Conservation (phyloP, 306 rosid genomes). For the Dalbergia cultrata region DNA sequence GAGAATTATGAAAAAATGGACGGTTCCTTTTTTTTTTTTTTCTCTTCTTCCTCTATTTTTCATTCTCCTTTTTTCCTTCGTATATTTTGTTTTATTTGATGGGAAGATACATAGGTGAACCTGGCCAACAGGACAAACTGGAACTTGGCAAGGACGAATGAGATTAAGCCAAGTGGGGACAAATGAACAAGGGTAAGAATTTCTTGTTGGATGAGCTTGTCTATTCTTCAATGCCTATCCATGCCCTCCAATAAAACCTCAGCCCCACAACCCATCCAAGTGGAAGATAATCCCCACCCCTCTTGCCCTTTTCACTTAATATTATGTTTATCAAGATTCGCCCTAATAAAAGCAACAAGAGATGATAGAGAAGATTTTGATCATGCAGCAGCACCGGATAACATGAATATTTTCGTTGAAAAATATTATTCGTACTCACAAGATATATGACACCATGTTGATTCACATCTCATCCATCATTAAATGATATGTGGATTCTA, state of each 20-base stretch:
- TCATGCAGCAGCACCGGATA: conserved; percentile 45
- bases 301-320: conserved; percentile 13
- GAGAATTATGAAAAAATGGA: neutral
- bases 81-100: conserved; percentile 15
- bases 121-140: conserved; percentile 69
- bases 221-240: conserved; percentile 61
- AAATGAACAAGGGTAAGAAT: conserved; percentile 51
- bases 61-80: neutral
- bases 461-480: too few species aligned
- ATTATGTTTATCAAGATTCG: conserved; percentile 50
- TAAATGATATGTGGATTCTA: too few species aligned
- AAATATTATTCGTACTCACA: too few species aligned
- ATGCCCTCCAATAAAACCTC: conserved; percentile 54
- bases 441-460: too few species aligned
- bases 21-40: neutral
- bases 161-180: conserved; percentile 62
- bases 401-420: conserved; percentile 13
- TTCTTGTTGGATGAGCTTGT: conserved; percentile 65
- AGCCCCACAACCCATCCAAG: conserved; percentile 83
- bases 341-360: conserved; percentile 40
- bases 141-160: conserved; percentile 56
- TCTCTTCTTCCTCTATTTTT: conserved; percentile 24
- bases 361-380: conserved; percentile 55
- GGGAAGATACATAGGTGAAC: conserved; percentile 60
- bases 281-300: conserved; percentile 17